These are phyloP conservation scores for Chlamydomonas sp. DNA, from an alignment of 139 green algal species.

Conservation along the genomic window DNA sequence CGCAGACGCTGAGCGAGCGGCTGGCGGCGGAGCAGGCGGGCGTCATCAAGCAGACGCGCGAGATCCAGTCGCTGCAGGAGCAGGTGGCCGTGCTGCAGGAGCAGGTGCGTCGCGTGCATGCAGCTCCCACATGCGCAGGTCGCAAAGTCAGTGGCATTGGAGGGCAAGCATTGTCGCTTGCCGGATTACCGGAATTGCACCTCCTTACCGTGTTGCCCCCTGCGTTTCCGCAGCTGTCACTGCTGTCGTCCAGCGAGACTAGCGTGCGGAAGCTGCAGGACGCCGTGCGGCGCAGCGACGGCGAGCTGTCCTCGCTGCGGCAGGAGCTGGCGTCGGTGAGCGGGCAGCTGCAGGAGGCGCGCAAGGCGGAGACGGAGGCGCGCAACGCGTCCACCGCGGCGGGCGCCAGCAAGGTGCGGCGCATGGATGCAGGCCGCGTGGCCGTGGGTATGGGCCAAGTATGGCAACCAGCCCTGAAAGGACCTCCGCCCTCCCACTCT, in stretches of 20 bases:
- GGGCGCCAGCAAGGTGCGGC: too few species aligned
- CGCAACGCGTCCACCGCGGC: neutral
- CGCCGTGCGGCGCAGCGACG: slow-evolving; percentile 14
- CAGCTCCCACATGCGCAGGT: too few species aligned
- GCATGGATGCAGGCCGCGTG: too few species aligned
- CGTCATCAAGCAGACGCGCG: slow-evolving; percentile 11
- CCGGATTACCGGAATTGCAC: neutral
- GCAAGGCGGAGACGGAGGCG: slow-evolving; percentile 2
- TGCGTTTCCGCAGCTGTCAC: neutral
- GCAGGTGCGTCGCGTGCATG: slow-evolving; percentile 2
- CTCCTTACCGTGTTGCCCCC: neutral
- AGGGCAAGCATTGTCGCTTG: neutral
- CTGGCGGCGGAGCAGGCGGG: slow-evolving; percentile 32
- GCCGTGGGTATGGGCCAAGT: too few species aligned
- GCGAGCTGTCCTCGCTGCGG: slow-evolving; percentile 6
- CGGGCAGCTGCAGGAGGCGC: neutral
- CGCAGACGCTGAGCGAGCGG: slow-evolving; percentile 31
- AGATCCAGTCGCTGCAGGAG: slow-evolving; percentile 19
- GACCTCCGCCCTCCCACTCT: too few species aligned
- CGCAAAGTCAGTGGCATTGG: neutral
- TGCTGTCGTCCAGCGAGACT: slow-evolving; percentile 28
- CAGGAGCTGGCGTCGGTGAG: neutral
- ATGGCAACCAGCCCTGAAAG: too few species aligned
- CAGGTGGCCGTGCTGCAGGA: slow-evolving; percentile 28
- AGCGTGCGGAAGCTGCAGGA: slow-evolving; percentile 29